Conservation (phyloP, 768 basidiomycete genomes). For the Russula olivacea region DNA sequence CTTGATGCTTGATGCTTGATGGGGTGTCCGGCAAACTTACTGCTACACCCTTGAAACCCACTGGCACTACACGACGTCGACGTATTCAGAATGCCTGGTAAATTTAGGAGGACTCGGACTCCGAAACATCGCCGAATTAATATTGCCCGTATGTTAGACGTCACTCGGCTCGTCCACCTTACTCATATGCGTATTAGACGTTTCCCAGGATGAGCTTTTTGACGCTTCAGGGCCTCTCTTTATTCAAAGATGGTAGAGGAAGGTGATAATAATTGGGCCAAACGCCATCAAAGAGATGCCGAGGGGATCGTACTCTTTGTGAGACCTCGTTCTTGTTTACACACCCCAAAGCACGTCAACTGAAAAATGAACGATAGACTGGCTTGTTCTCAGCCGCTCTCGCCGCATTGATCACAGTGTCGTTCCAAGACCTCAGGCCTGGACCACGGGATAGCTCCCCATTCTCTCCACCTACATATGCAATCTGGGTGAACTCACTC, state of each 20-base stretch:
- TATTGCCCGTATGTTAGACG: neutral
- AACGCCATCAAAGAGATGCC: neutral
- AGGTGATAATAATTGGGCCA: neutral
- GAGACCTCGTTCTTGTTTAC: neutral
- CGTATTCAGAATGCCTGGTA: neutral
- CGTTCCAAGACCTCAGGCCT: neutral
- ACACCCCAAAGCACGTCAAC: neutral
- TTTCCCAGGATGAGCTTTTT: neutral
- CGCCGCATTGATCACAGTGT: neutral
- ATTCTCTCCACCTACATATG: neutral
- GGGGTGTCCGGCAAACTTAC: too few relatives aligned
- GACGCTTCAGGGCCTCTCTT: neutral
- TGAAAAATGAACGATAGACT: neutral
- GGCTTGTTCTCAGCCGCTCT: neutral
- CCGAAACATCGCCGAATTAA: neutral
- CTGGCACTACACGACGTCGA: neutral
- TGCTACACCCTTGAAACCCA: neutral
- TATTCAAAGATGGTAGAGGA: neutral
- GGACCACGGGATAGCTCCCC: neutral
- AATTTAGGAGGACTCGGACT: too few relatives aligned
- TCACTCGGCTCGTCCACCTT: neutral
- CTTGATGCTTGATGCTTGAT: too few relatives aligned
- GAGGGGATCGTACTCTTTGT: neutral
- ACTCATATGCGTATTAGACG: neutral
- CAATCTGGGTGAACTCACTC: neutral